Base-by-base conservation (phyloP, 2,329 filamentous ascomycete genomes). In the Zarea fungicola region DNA sequence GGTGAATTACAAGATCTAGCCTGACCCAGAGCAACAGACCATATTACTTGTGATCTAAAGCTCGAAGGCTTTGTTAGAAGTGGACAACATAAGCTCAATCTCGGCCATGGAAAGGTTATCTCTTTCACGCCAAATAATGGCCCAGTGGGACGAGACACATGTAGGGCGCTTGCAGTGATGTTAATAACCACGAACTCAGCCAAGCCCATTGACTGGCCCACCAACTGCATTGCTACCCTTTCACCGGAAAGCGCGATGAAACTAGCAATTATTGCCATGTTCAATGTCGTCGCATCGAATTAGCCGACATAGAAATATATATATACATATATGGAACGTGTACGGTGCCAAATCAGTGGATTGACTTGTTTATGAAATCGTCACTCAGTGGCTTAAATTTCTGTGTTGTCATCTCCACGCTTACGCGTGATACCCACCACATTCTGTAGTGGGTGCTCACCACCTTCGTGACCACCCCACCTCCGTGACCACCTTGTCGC, bases 161-260 rank as follows among this genome's bases (percentile, higher is more conserved):
- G 58, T 9, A 76, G 75, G 0, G 70, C 66, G 0, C 66, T 65
- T 0, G 74, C 67, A 0, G 74, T 60, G 0, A 63, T 62, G 0
- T 73, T 76, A 10, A 75, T 52, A 3, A 75, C 67, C 2, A 77
- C 56, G 31, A 68, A 67, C 32, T 77, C 75, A 0, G 68, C 55
- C 40, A 64, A 59, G 2, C 60, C 64, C 3, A 69, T 61, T 0
- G 67, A 66, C 28, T 74, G 65, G 40, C 69, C 73, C 21, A 76
- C 62, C 45, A 72, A 76, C 54, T 76, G 73, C 56, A 69, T 75
- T 0, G 71, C 70, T 4, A 74, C 65, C 18, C 66, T 61, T 35
- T 76, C 72, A 1, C 72, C 73, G 31, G 76, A 76, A 2, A 61
- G 58, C 0, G 57, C 48, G 0, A 61, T 36, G 2, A 60, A 28